These are phyloP conservation scores for Middelhovenomyces tepae DNA, from an alignment of 805 yeast genomes.

Conservation along the genomic window DNA sequence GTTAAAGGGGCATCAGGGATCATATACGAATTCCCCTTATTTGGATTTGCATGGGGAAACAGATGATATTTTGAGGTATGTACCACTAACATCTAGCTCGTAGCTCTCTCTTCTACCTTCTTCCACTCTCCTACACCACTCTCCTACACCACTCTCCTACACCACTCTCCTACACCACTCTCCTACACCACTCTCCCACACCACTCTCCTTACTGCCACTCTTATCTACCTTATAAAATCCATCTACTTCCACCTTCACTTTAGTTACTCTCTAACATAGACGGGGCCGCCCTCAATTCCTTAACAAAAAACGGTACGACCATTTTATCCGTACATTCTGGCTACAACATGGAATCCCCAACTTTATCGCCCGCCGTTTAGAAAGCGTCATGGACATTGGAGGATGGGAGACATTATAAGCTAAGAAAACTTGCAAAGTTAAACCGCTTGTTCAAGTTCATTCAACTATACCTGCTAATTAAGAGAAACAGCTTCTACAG, in stretches of 20 bases:
- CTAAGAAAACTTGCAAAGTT: slow-evolving; percentile 1
- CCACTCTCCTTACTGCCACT: too few species aligned
- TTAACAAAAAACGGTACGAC: slow-evolving; percentile 55
- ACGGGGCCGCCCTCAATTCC: slow-evolving; percentile 60
- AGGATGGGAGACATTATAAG: slow-evolving; percentile 84
- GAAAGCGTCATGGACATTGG: slow-evolving; percentile 80
- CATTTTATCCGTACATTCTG: slow-evolving; percentile 59
- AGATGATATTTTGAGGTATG: slow-evolving; percentile 52
- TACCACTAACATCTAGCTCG: too few species aligned
- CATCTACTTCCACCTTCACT: too few species aligned
- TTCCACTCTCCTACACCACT: too few species aligned
- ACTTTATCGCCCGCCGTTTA: slow-evolving; percentile 65
- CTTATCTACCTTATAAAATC: too few species aligned
- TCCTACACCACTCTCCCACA: too few species aligned
- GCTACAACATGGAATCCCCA: slow-evolving; percentile 72
- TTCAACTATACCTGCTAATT: neutral
- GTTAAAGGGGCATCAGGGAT: slow-evolving; percentile 67
- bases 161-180: too few species aligned
- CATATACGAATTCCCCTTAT: slow-evolving; percentile 78
- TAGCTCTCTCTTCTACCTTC: too few species aligned
- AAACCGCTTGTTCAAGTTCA: neutral
- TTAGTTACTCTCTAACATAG: too few species aligned
- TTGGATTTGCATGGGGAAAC: slow-evolving; percentile 80
- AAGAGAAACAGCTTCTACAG: slow-evolving; percentile 16
- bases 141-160: too few species aligned